Base-by-base conservation (phyloP, 2,329 filamentous ascomycete genomes). In the Verticillium alfalfae region DNA sequence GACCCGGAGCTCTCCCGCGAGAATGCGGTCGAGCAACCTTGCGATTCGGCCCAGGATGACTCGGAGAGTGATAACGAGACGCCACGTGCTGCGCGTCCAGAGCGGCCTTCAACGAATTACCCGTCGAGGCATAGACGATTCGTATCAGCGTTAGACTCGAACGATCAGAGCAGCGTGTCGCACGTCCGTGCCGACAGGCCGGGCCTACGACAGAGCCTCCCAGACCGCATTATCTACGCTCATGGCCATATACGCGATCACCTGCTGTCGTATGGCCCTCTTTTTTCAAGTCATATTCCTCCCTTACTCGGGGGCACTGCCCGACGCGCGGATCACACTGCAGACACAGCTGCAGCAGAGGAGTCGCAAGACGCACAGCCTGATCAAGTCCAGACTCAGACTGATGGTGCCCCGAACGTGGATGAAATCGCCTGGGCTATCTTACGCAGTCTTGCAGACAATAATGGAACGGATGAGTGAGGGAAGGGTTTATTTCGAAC, bases 11-110 rank as follows among this genome's bases (percentile, higher is more conserved):
- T 70, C 15, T 65, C 70, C 3, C 77, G 76, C 5, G 78, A 74
- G 12, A 65, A 66, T 5, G 62, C 68, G 6, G 64, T 69, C 13
- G 77, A 84, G 58, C 74, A 75, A 34, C 74, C 79, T 58, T 81
- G 81, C 70, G 81, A 86, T 63, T 82, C 81, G 4, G 80, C 78
- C n/a, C 45, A 52, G 62, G 83, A 87, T 52, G 80, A 81, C 57
- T 84, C 82, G 1, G 85, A 86, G 58, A 79, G 78, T 3, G 83
- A 86, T 56, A 78, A 76, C 7, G 81, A 34, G 39, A 57, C 62
- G 9, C 56, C 36, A 38, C 34, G 34, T 12, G 55, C 55, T 34
- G 37, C 56, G 58, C 37, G 59, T 22, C 54, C 61, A 15, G 61
- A 64, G 15, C 61, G 61, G 45, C 62, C 60, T 61, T 58, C 63